phyloP scores from a whole-genome alignment of 2,329 filamentous ascomycete genomes.

The Chalara sp. region DNA sequence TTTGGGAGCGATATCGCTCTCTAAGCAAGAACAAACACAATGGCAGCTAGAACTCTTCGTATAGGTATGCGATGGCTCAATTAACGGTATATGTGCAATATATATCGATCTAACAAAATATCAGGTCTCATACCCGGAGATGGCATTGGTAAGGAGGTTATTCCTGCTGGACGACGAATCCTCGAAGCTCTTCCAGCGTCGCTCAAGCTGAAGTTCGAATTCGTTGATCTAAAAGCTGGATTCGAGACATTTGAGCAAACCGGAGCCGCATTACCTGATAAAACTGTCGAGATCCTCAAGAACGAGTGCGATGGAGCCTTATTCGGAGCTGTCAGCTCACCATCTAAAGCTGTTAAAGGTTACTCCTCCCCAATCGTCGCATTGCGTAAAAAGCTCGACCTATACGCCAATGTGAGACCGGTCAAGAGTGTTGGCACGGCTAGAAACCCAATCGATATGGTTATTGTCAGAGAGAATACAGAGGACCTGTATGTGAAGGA shows the following conservation, averaged over 20 bases:
- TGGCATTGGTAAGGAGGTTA: conserved; percentile 97
- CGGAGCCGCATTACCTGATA: conserved; percentile 80
- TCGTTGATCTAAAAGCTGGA: conserved; percentile 86
- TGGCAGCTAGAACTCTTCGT: conserved; percentile 60
- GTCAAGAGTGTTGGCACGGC: conserved; percentile 75
- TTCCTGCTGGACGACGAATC: conserved; percentile 84
- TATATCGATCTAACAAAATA: conserved; percentile 1
- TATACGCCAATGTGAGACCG: conserved; percentile 95
- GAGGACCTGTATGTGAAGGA: conserved; percentile 92
- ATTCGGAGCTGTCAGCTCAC: conserved; percentile 93
- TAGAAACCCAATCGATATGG: conserved; percentile 67
- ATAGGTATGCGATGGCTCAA: conserved; percentile 47
- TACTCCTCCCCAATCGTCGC: conserved; percentile 89
- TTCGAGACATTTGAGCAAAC: conserved; percentile 91
- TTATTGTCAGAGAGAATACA: conserved; percentile 98
- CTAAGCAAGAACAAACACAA: conserved; percentile 26
- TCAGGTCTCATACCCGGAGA: conserved; percentile 93
- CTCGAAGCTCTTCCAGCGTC: conserved; percentile 90
- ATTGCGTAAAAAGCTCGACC: conserved; percentile 86
- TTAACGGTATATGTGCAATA: conserved; percentile 2
- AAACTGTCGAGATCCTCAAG: conserved; percentile 83
- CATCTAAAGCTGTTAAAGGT: conserved; percentile 80
- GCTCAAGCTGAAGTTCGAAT: conserved; percentile 88
- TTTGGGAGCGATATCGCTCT: conserved; percentile 13
- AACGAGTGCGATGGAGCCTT: conserved; percentile 91